phyloP scores from a whole-genome alignment of 2,329 filamentous ascomycete species.

The Aspergillus sojae region DNA sequence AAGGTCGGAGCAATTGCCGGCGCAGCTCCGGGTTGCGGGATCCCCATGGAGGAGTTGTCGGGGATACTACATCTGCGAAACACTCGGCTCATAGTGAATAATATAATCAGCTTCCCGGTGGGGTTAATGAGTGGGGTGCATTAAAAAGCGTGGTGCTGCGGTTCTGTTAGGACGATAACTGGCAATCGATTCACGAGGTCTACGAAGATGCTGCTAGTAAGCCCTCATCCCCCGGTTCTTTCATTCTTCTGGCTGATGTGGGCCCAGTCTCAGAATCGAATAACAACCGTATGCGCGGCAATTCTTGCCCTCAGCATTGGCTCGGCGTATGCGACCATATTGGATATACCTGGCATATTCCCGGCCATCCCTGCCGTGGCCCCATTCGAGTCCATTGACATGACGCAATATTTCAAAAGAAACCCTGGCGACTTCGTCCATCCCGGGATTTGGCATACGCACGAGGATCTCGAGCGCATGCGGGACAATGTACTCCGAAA shows the following conservation, averaged over 20 bases:
- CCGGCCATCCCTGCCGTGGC: neutral
- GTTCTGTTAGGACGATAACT: neutral
- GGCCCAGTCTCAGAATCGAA: neutral
- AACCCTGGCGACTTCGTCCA: conserved; percentile 16
- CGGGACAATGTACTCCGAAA: conserved; percentile 16
- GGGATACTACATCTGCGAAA: neutral
- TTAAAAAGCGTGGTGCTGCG: neutral
- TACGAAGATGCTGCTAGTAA: neutral
- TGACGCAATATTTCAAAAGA: conserved; percentile 11
- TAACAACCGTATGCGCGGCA: neutral
- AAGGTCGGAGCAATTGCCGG: neutral
- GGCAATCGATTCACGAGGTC: neutral
- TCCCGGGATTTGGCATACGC: conserved; percentile 30
- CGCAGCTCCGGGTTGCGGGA: neutral
- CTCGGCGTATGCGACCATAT: neutral
- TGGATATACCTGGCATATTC: neutral
- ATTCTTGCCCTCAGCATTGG: neutral
- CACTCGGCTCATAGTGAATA: neutral
- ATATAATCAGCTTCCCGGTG: neutral
- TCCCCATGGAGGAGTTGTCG: neutral
- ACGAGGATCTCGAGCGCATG: conserved; percentile 26
- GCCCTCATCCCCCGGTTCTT: neutral
- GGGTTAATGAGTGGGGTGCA: neutral
- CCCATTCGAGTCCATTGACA: conserved; percentile 8
- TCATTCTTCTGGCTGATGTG: neutral